phyloP scores from a whole-genome alignment of 805 yeast genomes.

The Kluyveromyces siamensis region DNA sequence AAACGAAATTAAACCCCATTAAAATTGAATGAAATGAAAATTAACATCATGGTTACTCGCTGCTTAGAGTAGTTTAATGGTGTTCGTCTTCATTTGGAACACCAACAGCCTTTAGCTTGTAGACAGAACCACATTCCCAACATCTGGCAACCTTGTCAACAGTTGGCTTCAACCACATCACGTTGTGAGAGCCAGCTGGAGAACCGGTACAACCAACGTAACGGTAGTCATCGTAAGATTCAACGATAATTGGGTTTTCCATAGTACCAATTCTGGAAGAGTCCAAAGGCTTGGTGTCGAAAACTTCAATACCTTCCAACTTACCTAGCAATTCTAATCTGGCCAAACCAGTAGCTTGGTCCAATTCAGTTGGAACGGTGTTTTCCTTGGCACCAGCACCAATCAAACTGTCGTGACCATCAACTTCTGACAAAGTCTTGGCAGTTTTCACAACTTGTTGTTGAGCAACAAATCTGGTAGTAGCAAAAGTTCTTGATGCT shows the following conservation, averaged over 20 bases:
- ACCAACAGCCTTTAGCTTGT: constrained; percentile 82
- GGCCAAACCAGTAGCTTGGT: constrained; percentile 97
- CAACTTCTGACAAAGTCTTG: constrained; percentile 61
- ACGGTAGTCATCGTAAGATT: constrained; percentile 86
- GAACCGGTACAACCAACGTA: constrained; percentile 96
- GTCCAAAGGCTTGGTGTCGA: constrained; percentile 82
- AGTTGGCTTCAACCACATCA: constrained; percentile 89
- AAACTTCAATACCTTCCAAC: constrained; percentile 89
- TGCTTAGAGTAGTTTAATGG: constrained; percentile 8
- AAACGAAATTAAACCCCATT: background rate
- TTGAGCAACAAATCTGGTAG: constrained; percentile 24
- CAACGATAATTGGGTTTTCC: constrained; percentile 79
- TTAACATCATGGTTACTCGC: constrained; percentile 2
- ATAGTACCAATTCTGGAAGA: constrained; percentile 86
- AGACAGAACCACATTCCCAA: constrained; percentile 98
- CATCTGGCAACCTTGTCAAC: constrained; percentile 82
- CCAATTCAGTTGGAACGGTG: constrained; percentile 83
- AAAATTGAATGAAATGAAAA: background rate
- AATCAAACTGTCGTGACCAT: constrained; percentile 65
- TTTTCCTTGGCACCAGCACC: constrained; percentile 88
- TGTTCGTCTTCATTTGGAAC: constrained; percentile 50
- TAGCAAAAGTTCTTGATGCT: constrained; percentile 28
- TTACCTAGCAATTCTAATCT: constrained; percentile 92
- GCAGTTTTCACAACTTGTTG: constrained; percentile 53
- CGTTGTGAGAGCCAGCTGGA: constrained; percentile 85